These are phyloP conservation scores for Paraurostyla sp. DNA, from an alignment of 73 alveolate species.

Conservation along the genomic window DNA sequence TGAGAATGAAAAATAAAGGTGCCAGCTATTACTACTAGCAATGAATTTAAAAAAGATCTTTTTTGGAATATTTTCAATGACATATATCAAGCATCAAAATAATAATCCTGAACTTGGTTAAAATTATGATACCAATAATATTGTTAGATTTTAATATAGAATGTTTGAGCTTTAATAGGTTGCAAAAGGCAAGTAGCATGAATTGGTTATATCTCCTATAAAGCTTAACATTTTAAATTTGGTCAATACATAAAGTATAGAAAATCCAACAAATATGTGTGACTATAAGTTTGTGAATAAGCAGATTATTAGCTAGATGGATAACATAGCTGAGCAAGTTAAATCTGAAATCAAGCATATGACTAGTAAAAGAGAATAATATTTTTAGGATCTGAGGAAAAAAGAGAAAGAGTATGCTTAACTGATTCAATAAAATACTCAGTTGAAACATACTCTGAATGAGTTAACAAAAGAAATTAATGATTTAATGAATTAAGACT, in stretches of 20 bases:
- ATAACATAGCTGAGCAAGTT: neutral
- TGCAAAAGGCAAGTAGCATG: no score
- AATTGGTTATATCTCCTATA: neutral
- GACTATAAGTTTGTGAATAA: conserved; percentile 11
- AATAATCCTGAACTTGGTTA: conserved; percentile 18
- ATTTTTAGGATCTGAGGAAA: neutral
- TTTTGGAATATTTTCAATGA: conserved; percentile 21
- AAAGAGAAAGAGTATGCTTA: conserved; percentile 27
- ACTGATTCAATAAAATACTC: neutral
- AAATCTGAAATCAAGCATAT: neutral
- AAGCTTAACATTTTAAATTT: neutral
- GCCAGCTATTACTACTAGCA: neutral
- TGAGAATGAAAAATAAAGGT: neutral
- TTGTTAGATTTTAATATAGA: neutral
- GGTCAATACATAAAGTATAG: neutral
- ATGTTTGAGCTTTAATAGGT: neutral
- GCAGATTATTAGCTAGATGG: neutral
- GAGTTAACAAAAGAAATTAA: conserved; percentile 10
- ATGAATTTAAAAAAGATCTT: neutral
- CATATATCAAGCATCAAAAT: neutral
- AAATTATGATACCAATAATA: conserved; percentile 28
- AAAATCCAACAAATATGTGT: neutral
- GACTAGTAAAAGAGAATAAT: conserved; percentile 8
- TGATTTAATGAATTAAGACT: conserved; percentile 7
- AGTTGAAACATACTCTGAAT: neutral